phyloP scores from a whole-genome alignment of 306 rosid genomes.

The Prinsepia uniflora region DNA sequence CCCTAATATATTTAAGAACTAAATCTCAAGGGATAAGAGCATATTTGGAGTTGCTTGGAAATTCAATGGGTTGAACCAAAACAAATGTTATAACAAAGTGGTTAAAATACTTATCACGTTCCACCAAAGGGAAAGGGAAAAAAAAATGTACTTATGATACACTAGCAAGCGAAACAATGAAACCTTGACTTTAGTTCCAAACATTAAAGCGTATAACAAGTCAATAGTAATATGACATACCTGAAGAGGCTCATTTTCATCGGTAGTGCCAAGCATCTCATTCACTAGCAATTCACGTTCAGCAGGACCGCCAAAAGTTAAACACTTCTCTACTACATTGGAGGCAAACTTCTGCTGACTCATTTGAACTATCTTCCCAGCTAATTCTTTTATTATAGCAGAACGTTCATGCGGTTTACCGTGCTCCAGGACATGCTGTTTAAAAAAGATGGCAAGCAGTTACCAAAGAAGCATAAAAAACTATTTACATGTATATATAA shows the following conservation, averaged over 20 bases:
- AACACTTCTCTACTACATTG: conserved; percentile 85
- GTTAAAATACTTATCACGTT: background rate
- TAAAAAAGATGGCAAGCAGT: background rate
- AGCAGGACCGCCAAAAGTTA: conserved; percentile 79
- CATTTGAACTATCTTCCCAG: conserved; percentile 87
- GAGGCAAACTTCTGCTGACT: conserved; percentile 99
- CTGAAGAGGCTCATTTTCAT: conserved; percentile 98
- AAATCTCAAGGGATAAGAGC: background rate
- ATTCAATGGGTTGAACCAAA: background rate
- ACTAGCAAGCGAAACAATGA: background rate
- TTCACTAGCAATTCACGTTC: conserved; percentile 78
- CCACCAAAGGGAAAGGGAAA: background rate
- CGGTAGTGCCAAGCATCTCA: conserved; percentile 95
- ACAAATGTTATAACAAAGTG: background rate
- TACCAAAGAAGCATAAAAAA: background rate
- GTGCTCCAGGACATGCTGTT: conserved; percentile 83
- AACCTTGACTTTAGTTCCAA: background rate
- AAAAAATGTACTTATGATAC: background rate
- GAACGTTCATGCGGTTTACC: conserved; percentile 94
- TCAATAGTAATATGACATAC: conserved; percentile 33
- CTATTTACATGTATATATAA: background rate
- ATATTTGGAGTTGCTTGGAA: background rate
- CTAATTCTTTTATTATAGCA: conserved; percentile 78
- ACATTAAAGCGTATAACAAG: conserved; percentile 5
- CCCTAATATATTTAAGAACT: background rate